Evolutionary conservation across 345 rosid genomes (phyloP), one percentile per base, ranked within the genome.

Genomic region (Balakata baccata): DNA sequence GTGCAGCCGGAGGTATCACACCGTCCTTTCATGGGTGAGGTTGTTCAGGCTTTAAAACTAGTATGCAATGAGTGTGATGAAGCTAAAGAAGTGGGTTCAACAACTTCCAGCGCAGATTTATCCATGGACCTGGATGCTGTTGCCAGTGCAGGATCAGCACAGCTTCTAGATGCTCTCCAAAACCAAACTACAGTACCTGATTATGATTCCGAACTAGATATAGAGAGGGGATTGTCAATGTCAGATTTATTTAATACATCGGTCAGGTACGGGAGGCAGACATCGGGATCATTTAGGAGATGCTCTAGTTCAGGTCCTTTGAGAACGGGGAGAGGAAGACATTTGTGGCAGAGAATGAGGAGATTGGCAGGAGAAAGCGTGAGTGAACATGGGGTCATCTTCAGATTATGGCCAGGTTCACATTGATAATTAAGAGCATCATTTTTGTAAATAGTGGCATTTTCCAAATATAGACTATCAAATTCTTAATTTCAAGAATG

Each of bases 11-110:
- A 95, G 86, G 99, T 91, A 56, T 90, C 95, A 0, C 90, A 95
- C 87, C 95, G 97, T 22, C 97, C 98, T 57, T 92, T 92, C 81
- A 94, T 92, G 98, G 97, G 99, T 3, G 99, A 95, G 82, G 98
- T 95, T 29, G 97, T 95, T 70, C 99, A 95, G 81, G 99, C 99
- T 62, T 82, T 95, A 74, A 95, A 95, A 81, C 85, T 95, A 29
- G 95, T 95, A 2, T 85, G 89, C 71, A 88, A 91, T 18, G 98
- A 94, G 79, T 92, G 96, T 34, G 89, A 92, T n/a, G 96, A 87
- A 82, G 90, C 91, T 3, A 89, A 79, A 69, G 95, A 89, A 70
- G 82, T 83, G 8, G 85, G 84, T 38, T 90, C 94, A 23, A 74
- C 79, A 66, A 84, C 85, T 69, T 87, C 85, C 9, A 83, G 87